phyloP scores from a whole-genome alignment of 2,329 filamentous ascomycete genomes.

The Sporothrix pallida region DNA sequence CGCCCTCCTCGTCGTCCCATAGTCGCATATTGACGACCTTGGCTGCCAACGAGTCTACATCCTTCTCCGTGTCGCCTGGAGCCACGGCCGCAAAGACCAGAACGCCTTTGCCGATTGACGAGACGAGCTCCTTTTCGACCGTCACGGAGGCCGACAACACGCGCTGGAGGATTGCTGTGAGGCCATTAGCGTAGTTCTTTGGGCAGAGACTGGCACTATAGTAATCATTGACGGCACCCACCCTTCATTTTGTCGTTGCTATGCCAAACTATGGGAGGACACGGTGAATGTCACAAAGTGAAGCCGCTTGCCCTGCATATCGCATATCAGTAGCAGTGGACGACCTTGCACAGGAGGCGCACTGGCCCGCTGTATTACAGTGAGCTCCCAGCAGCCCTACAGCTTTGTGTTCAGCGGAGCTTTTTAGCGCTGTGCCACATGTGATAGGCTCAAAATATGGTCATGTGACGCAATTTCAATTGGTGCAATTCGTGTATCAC shows the following conservation, averaged over 20 bases:
- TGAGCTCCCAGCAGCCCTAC: constrained; percentile 13
- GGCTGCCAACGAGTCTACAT: constrained; percentile 79
- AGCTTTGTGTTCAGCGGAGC: not conserved
- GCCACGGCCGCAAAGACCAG: constrained; percentile 91
- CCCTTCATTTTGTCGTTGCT: constrained; percentile 22
- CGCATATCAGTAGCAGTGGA: not conserved
- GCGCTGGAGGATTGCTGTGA: constrained; percentile 83
- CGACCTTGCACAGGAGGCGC: constrained; percentile 2
- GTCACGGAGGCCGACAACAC: constrained; percentile 95
- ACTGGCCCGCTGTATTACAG: not conserved
- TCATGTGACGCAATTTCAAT: not conserved
- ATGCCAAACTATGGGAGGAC: not conserved
- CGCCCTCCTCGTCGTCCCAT: constrained; percentile 82
- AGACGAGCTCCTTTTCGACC: constrained; percentile 87
- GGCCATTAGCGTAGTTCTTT: not conserved
- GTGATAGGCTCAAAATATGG: not conserved
- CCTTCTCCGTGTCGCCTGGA: constrained; percentile 87
- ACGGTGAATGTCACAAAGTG: constrained; percentile 2
- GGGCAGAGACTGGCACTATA: not conserved
- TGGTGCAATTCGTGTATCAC: not conserved
- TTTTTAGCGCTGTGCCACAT: not conserved
- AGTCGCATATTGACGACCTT: constrained; percentile 90
- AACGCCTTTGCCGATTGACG: constrained; percentile 86
- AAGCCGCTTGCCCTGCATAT: not conserved
- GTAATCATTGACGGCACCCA: not conserved